Evolutionary conservation across 139 green algal genomes (phyloP).

Genomic region (Asterochloris erici): DNA sequence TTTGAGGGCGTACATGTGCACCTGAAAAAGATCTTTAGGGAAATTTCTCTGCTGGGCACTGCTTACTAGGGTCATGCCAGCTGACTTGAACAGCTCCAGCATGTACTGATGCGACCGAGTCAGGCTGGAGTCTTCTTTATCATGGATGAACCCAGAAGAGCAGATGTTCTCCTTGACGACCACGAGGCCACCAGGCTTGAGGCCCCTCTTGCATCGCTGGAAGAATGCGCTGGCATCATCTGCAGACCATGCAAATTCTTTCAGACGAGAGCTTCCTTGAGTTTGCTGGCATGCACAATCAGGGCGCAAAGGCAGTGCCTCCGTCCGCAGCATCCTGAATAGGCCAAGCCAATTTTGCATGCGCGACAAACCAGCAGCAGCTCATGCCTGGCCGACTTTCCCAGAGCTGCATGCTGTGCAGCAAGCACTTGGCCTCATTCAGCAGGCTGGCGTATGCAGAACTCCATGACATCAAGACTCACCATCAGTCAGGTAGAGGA

Average conservation of each 20-base stretch:
- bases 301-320: too few relatives aligned
- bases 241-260: constrained; percentile 2
- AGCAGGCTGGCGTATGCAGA: not conserved
- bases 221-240: constrained; percentile 80
- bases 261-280: not conserved
- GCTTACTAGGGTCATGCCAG: constrained; percentile 10
- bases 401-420: not conserved
- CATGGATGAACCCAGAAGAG: constrained; percentile 81
- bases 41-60: constrained; percentile 65
- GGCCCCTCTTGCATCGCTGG: constrained; percentile 41
- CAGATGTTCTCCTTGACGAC: constrained; percentile 95
- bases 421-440: not conserved
- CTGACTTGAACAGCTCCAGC: constrained; percentile 56
- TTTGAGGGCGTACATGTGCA: constrained; percentile 37
- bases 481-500: constrained; percentile 94
- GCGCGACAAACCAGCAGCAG: not conserved
- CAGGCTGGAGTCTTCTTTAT: constrained; percentile 85
- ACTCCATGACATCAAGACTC: not conserved
- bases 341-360: not conserved
- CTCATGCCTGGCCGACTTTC: not conserved
- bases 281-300: too few relatives aligned
- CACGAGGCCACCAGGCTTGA: constrained; percentile 80
- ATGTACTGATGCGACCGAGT: constrained; percentile 80
- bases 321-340: too few relatives aligned
- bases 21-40: constrained; percentile 46